A percentile compares a stretch with the other conserved stretches of the same genome.
phyloP scores from a whole-genome alignment of 2,329 filamentous ascomycete genomes.

The Xylaria polymorpha region DNA sequence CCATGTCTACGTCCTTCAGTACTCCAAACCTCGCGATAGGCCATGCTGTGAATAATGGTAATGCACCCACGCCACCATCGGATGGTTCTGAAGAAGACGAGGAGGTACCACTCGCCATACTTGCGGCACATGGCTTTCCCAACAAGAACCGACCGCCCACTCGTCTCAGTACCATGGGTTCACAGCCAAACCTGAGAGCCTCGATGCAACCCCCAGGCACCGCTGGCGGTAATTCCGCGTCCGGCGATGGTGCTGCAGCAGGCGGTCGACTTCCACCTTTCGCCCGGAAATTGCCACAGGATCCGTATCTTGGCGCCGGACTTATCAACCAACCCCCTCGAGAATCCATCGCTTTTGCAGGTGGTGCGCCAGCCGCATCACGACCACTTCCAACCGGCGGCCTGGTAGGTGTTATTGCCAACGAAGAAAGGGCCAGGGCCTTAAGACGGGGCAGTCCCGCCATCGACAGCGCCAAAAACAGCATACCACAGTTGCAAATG shows the following conservation, averaged over 20 bases:
- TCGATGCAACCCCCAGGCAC: constrained; percentile 60
- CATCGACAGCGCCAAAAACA: constrained; percentile 61
- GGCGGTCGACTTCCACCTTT: constrained; percentile 77
- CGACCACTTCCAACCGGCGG: constrained; percentile 74
- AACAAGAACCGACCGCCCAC: constrained; percentile 80
- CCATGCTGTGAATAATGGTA: constrained; percentile 49
- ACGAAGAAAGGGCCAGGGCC: constrained; percentile 82
- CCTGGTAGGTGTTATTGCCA: constrained; percentile 87
- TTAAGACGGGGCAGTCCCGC: constrained; percentile 83
- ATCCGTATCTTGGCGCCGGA: constrained; percentile 85
- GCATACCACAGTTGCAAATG: constrained; percentile 52
- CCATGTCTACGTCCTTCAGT: constrained; percentile 68
- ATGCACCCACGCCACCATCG: constrained; percentile 54
- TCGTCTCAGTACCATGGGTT: constrained; percentile 71
- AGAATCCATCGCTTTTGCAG: constrained; percentile 78
- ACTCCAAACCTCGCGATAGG: constrained; percentile 67
- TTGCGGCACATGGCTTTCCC: constrained; percentile 90
- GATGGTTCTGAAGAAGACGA: constrained; percentile 83
- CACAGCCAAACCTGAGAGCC: constrained; percentile 77
- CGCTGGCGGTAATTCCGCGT: constrained; percentile 66
- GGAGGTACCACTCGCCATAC: constrained; percentile 85
- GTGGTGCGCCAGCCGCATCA: constrained; percentile 60
- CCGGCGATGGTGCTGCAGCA: constrained; percentile 60
- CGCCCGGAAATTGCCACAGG: constrained; percentile 82
- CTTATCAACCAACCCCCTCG: constrained; percentile 77